Evolutionary conservation across 148 eudicot genomes (phyloP).

Genomic region (Camellia sinensis): DNA sequence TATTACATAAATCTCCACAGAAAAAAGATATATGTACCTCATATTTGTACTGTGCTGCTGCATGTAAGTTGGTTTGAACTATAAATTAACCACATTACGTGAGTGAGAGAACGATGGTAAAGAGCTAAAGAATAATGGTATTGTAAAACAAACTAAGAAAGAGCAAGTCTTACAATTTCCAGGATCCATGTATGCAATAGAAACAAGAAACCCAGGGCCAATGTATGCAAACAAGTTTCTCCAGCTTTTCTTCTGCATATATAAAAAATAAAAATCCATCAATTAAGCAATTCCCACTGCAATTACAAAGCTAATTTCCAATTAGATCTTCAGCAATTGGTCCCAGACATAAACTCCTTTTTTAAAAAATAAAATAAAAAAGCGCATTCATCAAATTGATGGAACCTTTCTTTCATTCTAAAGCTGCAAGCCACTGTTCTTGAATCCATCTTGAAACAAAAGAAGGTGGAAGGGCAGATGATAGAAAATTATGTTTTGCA

Average conservation of each 20-base stretch:
- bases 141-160: neutral
- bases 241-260: conserved; percentile 83
- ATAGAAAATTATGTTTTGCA: neutral
- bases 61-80: conserved; percentile 92
- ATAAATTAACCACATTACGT: conserved; percentile 27
- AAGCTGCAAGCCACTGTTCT: neutral
- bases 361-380: neutral
- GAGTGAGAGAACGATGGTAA: conserved; percentile 17
- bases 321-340: neutral
- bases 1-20: neutral
- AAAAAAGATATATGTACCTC: conserved; percentile 51
- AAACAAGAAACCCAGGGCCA: conserved; percentile 98
- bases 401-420: neutral
- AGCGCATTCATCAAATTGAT: neutral
- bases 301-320: neutral
- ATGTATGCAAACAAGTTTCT: conserved; percentile 81
- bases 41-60: conserved; percentile 88
- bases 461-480: neutral
- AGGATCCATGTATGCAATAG: conserved; percentile 96
- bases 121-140: neutral
- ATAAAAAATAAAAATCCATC: neutral
- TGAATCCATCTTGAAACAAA: neutral
- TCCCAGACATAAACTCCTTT: neutral
- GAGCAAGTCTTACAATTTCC: conserved; percentile 70
- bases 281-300: conserved; percentile 4